Base-by-base conservation (phyloP, 2,329 filamentous ascomycete species). In the Myriosclerotinia scirpicola region DNA sequence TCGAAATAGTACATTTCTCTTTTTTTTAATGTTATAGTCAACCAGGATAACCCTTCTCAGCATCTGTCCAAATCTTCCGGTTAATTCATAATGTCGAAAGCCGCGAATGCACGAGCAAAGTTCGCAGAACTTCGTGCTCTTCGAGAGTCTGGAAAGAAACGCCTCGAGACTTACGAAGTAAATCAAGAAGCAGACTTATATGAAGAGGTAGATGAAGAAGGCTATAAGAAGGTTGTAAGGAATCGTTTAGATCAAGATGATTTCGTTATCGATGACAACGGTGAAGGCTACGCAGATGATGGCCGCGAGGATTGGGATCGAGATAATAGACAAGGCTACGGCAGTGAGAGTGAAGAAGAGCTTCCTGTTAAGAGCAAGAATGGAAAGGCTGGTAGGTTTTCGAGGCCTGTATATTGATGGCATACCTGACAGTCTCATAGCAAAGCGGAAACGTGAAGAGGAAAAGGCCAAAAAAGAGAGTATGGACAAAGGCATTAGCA, bases 201-300 rank as follows among this genome's bases (percentile, higher is more conserved):
- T 80, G 95, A 98, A 70, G 93, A 96, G 75, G 93, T 99, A 58
- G 93, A 98, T 76, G 95, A 99, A 75, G 94, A 95, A 75, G 91
- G 91, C 62, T 99, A 99, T 83, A 97, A 97, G 82, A 96, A 96
- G 78, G 90, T 98, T 71, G 93, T 99, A 17, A 87, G 95, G 53
- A 87, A 90, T 66, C 89, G 95, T 56, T 83, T 99, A 62, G 91
- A 98, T 76, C 85, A 96, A 75, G 95, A 99, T 74, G 95, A 99
- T 80, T 99, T 99, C 75, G 94, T 99, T 63, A 93, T 99, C 68
- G 95, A 98, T 81, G 95, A 99, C 80, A 96, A 97, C 81, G 94
- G 94, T 75, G 92, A 94, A 77, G 94, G 95, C 48, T 99, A 99
- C 75, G 94, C 92, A 71, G 94, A 98, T 77, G 95, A 98, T 76